Evolutionary conservation across 2,329 filamentous ascomycete species (phyloP).

Genomic region (Fusarium sp.): DNA sequence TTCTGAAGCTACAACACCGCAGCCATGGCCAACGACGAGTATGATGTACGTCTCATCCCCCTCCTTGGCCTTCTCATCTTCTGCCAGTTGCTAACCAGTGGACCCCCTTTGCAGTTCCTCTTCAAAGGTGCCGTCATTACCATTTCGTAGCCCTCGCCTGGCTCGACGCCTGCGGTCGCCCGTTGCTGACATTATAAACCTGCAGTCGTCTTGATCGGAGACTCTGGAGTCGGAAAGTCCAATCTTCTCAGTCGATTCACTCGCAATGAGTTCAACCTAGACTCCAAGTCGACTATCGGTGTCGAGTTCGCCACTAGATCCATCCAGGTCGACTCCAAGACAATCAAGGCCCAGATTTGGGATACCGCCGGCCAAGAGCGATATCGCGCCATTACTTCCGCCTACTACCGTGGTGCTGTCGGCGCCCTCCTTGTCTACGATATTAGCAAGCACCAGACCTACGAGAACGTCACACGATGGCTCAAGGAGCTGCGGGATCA

Average conservation of each 20-base stretch:
- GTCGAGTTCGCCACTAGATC: constrained; percentile 99
- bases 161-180: constrained; percentile 23
- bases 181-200: constrained; percentile 46
- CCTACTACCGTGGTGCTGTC: constrained; percentile 98
- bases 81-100: constrained; percentile 48
- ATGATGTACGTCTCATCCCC: constrained; percentile 78
- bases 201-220: constrained; percentile 96
- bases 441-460: constrained; percentile 99
- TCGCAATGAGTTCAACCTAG: constrained; percentile 99
- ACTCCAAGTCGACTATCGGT: constrained; percentile 99
- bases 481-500: constrained; percentile 98
- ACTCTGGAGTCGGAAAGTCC: constrained; percentile 99
- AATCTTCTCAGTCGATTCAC: constrained; percentile 99
- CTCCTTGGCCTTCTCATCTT: constrained; percentile 30
- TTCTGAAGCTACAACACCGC: constrained; percentile 43
- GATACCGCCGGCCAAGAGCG: constrained; percentile 98
- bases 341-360: constrained; percentile 99
- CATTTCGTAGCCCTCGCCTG: constrained; percentile 30
- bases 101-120: constrained; percentile 75
- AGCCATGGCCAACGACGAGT: constrained; percentile 99
- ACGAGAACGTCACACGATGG: constrained; percentile 99
- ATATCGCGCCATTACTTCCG: constrained; percentile 98
- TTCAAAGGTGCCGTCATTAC: constrained; percentile 82
- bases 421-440: constrained; percentile 98
- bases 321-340: constrained; percentile 99